Evolutionary conservation across 2,329 filamentous ascomycete species (phyloP), one percentile per base, ranked within the genome.

Genomic region (Amphichorda felina): DNA sequence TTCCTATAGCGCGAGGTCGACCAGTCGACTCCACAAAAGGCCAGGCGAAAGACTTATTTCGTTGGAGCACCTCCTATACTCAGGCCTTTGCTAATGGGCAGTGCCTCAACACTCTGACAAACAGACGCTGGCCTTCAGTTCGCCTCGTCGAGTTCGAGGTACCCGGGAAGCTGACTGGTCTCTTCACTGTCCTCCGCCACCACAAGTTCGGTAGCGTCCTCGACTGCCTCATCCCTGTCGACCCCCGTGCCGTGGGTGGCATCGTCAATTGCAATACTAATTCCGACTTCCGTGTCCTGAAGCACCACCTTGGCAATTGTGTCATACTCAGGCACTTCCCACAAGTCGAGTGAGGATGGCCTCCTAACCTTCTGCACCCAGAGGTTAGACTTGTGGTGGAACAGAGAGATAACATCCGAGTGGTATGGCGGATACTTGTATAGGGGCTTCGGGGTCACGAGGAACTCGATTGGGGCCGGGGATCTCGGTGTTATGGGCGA

Each of bases 341-440:
- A 55, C 40, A 49, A 43, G 10, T 53, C 48, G 8, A 56, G 36
- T 10, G 51, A 49, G 8, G 42, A 49, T 7, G 21, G 43, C 13
- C 47, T 45, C 6, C n/a, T 14, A n/a, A 13, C 8, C 14, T 37
- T 30, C 9, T 43, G 46, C 4, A 53, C 30, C 43, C 45, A 47
- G 1, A 41, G 37, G 30, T 50, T 48, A 7, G 31, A 33, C 5
- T 28, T 40, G 11, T 31, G 32, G n/a, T 18, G 25, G 28, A 53
- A 50, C 5, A 55, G 27, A 2, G 35, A 16, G 13, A 44, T 27
- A 14, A 53, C 46, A 2, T 11, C 21, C 4, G 33, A 35, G 18
- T 43, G 38, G 31, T 50, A 50, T 1, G 34, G 35, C 14, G 42
- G 36, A 13, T 36, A 27, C 28, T 33, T 39, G 18, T 29, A 14